Percentiles rank a stretch among this genome's conserved stretches.
phyloP scores from a whole-genome alignment of 139 green algal species.

The Coelastrella sp. region DNA sequence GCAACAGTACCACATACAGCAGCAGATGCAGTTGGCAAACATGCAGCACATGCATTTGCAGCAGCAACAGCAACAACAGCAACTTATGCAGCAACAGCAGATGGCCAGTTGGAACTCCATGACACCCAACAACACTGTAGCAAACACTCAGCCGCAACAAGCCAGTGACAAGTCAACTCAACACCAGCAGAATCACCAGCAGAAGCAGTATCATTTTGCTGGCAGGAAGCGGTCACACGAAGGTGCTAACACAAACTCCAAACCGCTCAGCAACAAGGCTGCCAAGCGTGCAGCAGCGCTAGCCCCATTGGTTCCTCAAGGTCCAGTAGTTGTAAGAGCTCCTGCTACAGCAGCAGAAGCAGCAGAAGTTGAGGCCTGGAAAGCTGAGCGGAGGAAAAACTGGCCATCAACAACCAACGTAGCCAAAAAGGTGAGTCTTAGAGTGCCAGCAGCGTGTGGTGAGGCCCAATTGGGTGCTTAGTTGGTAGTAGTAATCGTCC shows the following conservation, averaged over 20 bases:
- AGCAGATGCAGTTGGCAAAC: conserved; percentile 12
- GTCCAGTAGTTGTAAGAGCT: conserved; percentile 51
- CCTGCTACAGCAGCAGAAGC: conserved; percentile 56
- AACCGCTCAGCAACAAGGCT: conserved; percentile 21
- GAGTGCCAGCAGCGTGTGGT: too few species aligned
- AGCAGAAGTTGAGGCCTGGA: conserved; percentile 62
- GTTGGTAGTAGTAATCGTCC: too few species aligned
- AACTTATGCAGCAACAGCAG: conserved; percentile 12
- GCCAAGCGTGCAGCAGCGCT: conserved; percentile 10
- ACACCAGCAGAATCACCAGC: neutral
- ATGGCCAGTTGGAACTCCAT: neutral
- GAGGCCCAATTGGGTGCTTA: neutral
- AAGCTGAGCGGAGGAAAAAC: conserved; percentile 56
- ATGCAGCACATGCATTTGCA: conserved; percentile 20
- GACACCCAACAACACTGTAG: neutral
- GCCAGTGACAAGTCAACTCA: neutral
- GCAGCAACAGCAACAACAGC: conserved; percentile 1
- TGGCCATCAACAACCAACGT: conserved; percentile 61
- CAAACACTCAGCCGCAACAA: conserved; percentile 6
- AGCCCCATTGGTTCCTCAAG: conserved; percentile 5
- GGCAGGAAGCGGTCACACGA: neutral
- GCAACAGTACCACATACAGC: conserved; percentile 12
- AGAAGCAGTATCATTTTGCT: conserved; percentile 42
- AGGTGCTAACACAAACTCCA: neutral
- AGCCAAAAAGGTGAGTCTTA: conserved; percentile 23